Evolutionary conservation across 2,329 filamentous ascomycete species (phyloP), one percentile per base, ranked within the genome.

Genomic region (Colletotrichum sansevieriae): DNA sequence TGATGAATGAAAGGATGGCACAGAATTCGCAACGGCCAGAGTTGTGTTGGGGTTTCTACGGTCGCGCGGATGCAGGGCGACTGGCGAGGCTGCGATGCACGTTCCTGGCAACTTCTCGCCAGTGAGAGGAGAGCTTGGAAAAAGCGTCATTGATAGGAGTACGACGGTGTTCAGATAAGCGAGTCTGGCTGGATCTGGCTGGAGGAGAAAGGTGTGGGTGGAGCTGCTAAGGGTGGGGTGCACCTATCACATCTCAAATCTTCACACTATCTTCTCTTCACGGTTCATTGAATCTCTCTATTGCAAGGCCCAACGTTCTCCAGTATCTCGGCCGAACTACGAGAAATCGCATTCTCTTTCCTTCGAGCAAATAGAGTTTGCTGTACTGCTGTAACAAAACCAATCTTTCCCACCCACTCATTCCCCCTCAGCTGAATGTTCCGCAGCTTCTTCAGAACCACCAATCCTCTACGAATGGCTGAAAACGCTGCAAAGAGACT

Each of bases 401-500:
- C 37, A 57, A 29, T 35, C 41, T 59, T 35, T 18, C 43, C 43
- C 18, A 22, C 22, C 47, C 39, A 20, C 20, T n/a, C 10, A 52
- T 62, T n/a, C n/a, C 46, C 39, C 29, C 25, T 54, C 58, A 39
- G 39, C 70, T 79, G 68, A 47, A 86, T 85, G 81, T 77, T 87
- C 66, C 82, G 81, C 58, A 78, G 73, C 63, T 70, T 83, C 33
- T 52, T 37, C 49, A 52, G 49, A 37, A 35, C 49, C 15, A 51
- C 7, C n/a, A 58, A 18, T 35, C 35, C 57, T 9, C 25, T 73
- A 72, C 81, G 72, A 75, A 92, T 92, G 90, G 85, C 90, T 75
- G 88, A 93, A 85, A 87, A 84, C 77, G 87, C 90, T 76, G 83
- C 91, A 71, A 98, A 98, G 83, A 91, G 93, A 80, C 83, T 97